Conservation (phyloP, 2,329 filamentous ascomycete genomes). For the Stagonosporopsis chrysanthemi region DNA sequence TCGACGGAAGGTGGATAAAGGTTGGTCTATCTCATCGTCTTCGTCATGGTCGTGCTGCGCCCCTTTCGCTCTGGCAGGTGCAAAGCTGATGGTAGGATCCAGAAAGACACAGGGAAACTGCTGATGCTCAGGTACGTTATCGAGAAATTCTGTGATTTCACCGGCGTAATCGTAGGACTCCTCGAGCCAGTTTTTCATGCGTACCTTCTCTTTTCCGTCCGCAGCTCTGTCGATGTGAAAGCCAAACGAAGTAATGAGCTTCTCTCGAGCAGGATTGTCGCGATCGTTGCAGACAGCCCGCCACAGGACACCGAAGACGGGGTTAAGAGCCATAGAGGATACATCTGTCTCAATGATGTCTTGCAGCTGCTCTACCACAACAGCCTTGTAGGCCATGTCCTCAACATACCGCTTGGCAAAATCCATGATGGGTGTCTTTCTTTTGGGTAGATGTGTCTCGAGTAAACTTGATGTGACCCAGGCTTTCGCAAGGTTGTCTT, state of each 20-base stretch:
- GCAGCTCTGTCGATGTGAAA: slow-evolving; percentile 49
- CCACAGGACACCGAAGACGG: slow-evolving; percentile 61
- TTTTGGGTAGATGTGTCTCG: slow-evolving; percentile 48
- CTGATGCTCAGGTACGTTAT: slow-evolving; percentile 48
- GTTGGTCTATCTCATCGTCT: slow-evolving; percentile 24
- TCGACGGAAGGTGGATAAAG: slow-evolving; percentile 52
- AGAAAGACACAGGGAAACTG: slow-evolving; percentile 59
- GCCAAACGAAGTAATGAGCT: slow-evolving; percentile 55
- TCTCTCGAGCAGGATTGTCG: slow-evolving; percentile 51
- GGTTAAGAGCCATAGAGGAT: slow-evolving; percentile 56
- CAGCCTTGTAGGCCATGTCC: slow-evolving; percentile 50
- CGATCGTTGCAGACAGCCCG: slow-evolving; percentile 59
- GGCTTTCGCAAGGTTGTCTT: slow-evolving; percentile 25
- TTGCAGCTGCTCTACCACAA: slow-evolving; percentile 52
- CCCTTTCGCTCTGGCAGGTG: slow-evolving; percentile 9
- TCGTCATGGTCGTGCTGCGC: slow-evolving; percentile 24
- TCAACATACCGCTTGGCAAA: slow-evolving; percentile 50
- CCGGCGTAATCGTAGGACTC: slow-evolving; percentile 60
- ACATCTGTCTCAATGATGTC: slow-evolving; percentile 57
- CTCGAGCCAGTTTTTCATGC: slow-evolving; percentile 59
- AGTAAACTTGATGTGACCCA: slow-evolving; percentile 25
- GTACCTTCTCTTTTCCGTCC: slow-evolving; percentile 43
- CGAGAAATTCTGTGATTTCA: slow-evolving; percentile 54
- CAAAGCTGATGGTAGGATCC: slow-evolving; percentile 55
- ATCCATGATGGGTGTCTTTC: slow-evolving; percentile 31